phyloP scores from a whole-genome alignment of 2,329 filamentous ascomycete genomes.

The Talaromyces albobiverticillius region DNA sequence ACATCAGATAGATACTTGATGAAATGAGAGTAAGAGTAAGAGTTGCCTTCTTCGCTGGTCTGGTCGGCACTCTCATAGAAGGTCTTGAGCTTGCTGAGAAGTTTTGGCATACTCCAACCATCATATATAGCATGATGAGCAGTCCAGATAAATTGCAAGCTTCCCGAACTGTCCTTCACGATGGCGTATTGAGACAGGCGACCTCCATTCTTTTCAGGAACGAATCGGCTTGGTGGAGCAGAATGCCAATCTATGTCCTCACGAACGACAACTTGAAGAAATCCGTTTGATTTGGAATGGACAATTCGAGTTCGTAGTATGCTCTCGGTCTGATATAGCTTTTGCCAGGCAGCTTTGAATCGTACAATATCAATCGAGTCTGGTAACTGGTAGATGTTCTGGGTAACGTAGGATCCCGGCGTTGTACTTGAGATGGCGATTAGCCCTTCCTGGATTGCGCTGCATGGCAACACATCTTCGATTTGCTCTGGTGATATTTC shows the following conservation, averaged over 20 bases:
- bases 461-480: conserved; percentile 41
- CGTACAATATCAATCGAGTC: conserved; percentile 28
- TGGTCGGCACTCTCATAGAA: conserved; percentile 8
- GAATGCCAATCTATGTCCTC: conserved; percentile 21
- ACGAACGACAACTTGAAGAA: conserved; percentile 29
- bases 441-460: conserved; percentile 43
- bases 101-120: conserved; percentile 28
- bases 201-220: conserved; percentile 14
- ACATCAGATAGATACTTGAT: conserved; percentile 15
- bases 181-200: conserved; percentile 16
- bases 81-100: conserved; percentile 18
- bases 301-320: conserved; percentile 43
- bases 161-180: not conserved
- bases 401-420: conserved; percentile 40
- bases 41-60: not conserved
- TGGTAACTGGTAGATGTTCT: conserved; percentile 32
- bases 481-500: conserved; percentile 21
- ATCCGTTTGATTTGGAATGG: conserved; percentile 21
- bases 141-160: conserved; percentile 34
- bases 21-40: conserved; percentile 11
- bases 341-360: conserved; percentile 40
- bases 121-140: conserved; percentile 46
- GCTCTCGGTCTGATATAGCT: conserved; percentile 29
- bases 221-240: conserved; percentile 5
- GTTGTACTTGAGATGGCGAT: conserved; percentile 37